Evolutionary conservation across 352 stramenopile genomes (phyloP).

Genomic region (Aphanomyces cochlioides): DNA sequence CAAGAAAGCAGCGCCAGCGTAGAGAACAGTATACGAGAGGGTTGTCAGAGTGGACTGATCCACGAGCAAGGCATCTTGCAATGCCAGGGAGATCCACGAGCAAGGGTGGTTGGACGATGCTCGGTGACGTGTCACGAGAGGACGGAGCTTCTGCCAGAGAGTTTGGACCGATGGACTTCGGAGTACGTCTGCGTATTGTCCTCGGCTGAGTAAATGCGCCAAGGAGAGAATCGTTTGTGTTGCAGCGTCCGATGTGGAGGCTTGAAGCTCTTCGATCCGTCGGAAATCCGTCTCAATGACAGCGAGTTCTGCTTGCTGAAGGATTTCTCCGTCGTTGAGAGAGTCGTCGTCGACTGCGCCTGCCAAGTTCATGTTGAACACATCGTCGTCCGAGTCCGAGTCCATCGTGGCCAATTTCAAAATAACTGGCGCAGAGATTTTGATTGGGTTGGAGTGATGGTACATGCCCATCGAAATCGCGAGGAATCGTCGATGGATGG

Average conservation of each 20-base stretch:
- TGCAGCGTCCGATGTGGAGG: constrained; percentile 15
- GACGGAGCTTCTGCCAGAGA: constrained; percentile 35
- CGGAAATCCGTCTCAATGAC: constrained; percentile 50
- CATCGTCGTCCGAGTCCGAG: constrained; percentile 19
- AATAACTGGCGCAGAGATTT: constrained; percentile 21
- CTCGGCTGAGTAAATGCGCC: constrained; percentile 55
- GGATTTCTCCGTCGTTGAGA: constrained; percentile 29
- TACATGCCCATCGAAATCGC: not conserved
- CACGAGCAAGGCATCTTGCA: constrained; percentile 45
- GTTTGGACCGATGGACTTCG: constrained; percentile 39
- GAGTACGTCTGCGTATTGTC: constrained; percentile 57
- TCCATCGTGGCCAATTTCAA: constrained; percentile 16
- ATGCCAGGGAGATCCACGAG: constrained; percentile 38
- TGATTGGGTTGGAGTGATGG: constrained; percentile 7
- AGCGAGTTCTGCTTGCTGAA: constrained; percentile 51
- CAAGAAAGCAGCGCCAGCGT: constrained; percentile 58
- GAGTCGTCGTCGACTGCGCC: constrained; percentile 12
- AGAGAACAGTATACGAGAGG: constrained; percentile 54
- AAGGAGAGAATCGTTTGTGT: constrained; percentile 40
- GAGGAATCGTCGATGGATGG: no score
- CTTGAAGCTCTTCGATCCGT: constrained; percentile 32
- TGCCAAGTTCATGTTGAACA: constrained; percentile 23
- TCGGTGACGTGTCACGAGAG: not conserved
- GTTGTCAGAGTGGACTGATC: constrained; percentile 38
- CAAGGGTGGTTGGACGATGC: constrained; percentile 41